phyloP scores from a whole-genome alignment of 148 eudicot species.

The Polygonum aviculare region DNA sequence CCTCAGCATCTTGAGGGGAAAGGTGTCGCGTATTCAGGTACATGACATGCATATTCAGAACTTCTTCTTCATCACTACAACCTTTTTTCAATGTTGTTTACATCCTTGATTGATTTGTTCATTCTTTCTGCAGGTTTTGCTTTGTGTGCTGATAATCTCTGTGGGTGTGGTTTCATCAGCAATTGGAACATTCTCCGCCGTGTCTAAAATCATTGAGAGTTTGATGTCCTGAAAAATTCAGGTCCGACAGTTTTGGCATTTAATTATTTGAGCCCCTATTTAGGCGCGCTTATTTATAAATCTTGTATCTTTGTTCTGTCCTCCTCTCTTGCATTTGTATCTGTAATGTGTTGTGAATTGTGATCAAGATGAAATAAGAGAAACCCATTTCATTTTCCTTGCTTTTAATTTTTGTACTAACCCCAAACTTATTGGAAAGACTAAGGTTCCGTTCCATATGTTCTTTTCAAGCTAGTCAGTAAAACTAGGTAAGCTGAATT shows the following conservation, averaged over 20 bases:
- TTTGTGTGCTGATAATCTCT: not conserved
- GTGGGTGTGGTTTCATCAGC: constrained; percentile 6
- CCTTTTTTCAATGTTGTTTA: not conserved
- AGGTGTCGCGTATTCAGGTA: constrained; percentile 30
- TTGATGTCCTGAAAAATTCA: not conserved
- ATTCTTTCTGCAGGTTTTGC: not conserved
- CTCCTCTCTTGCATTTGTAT: not conserved
- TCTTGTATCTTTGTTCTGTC: not conserved
- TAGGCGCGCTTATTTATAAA: not conserved
- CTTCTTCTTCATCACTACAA: not conserved
- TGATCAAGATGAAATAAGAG: constrained; percentile 5
- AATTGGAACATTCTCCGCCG: constrained; percentile 6
- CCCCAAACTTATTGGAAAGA: too few relatives aligned
- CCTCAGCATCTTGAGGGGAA: constrained; percentile 29
- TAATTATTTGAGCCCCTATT: not conserved
- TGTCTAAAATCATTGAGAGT: not conserved
- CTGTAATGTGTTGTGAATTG: not conserved
- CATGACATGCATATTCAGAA: not conserved
- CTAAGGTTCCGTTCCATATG: too few relatives aligned
- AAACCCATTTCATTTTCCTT: not conserved
- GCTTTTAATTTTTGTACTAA: not conserved
- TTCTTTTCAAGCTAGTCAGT: too few relatives aligned
- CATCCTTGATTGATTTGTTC: not conserved
- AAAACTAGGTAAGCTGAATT: too few relatives aligned
- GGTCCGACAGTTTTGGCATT: constrained; percentile 1